These are phyloP conservation scores for Yamadazyma mexicana DNA, from an alignment of 1,139 yeast species.

Conservation along the genomic window DNA sequence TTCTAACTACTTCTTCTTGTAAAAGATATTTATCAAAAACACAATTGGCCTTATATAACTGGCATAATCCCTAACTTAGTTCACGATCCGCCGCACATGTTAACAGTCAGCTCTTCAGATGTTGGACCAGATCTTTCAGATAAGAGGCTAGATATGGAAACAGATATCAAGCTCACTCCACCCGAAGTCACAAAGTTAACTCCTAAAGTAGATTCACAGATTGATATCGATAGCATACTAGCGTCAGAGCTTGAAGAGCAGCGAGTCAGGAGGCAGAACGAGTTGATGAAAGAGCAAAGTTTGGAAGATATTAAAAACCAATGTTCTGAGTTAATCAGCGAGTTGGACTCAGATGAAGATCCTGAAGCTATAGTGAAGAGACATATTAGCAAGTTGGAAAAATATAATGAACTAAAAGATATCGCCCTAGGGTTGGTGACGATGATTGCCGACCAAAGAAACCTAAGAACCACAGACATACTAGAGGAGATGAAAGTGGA, in stretches of 20 bases:
- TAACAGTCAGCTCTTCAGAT: too few species aligned
- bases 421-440: slow-evolving; percentile 50
- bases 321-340: slow-evolving; percentile 35
- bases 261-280: not conserved
- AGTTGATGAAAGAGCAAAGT: slow-evolving; percentile 20
- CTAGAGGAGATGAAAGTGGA: slow-evolving; percentile 31
- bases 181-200: not conserved
- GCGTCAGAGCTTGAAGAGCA: not conserved
- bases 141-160: not conserved
- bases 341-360: slow-evolving; percentile 30
- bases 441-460: slow-evolving; percentile 51
- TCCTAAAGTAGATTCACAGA: not conserved
- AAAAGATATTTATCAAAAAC: too few species aligned
- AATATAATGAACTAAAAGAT: slow-evolving; percentile 52
- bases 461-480: slow-evolving; percentile 41
- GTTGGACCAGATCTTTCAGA: too few species aligned
- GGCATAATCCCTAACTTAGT: too few species aligned
- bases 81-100: too few species aligned
- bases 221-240: not conserved
- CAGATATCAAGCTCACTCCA: not conserved
- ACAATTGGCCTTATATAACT: too few species aligned
- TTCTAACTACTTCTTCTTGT: too few species aligned
- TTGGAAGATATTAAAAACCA: slow-evolving; percentile 37
- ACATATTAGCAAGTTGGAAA: slow-evolving; percentile 43
- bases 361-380: slow-evolving; percentile 39